Percentiles rank a stretch among this genome's conserved stretches.
Conservation (phyloP, 768 basidiomycete genomes). For the Tylopilus cervinicoccineus region DNA sequence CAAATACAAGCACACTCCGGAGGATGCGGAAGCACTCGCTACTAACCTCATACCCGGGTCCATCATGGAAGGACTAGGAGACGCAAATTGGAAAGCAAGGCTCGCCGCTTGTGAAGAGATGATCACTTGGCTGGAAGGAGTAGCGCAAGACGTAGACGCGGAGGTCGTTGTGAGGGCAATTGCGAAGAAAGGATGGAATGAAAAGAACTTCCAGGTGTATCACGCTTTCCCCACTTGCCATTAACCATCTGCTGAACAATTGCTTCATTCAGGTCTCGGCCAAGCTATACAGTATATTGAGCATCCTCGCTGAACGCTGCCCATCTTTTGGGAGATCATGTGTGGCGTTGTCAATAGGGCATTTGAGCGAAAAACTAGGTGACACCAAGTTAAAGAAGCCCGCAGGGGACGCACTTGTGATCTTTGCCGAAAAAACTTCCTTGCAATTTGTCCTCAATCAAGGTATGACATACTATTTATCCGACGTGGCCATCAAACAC, state of each 20-base stretch:
- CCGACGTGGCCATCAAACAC: constrained; percentile 8
- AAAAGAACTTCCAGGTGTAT: constrained; percentile 94
- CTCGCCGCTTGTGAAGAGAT: constrained; percentile 86
- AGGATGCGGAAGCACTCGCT: constrained; percentile 85
- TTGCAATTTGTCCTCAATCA: constrained; percentile 91
- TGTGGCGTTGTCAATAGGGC: constrained; percentile 72
- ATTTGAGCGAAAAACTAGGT: constrained; percentile 91
- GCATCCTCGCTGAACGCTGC: constrained; percentile 67
- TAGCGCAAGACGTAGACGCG: constrained; percentile 65
- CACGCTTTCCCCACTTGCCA: constrained; percentile 3
- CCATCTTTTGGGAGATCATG: constrained; percentile 85
- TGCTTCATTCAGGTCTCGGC: constrained; percentile 65
- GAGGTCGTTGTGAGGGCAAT: constrained; percentile 87
- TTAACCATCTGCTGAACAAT: constrained; percentile 9
- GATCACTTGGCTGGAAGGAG: constrained; percentile 73
- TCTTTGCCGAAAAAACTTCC: constrained; percentile 89
- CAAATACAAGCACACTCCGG: constrained; percentile 87
- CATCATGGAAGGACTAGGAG: constrained; percentile 70
- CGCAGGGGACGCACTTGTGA: constrained; percentile 78
- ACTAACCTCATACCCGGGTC: constrained; percentile 66
- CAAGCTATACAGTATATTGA: constrained; percentile 81
- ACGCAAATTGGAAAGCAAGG: constrained; percentile 91
- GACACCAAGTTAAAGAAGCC: constrained; percentile 97
- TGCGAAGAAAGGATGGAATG: constrained; percentile 93
- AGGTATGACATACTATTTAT: constrained; percentile 47